Evolutionary conservation across 2,329 filamentous ascomycete genomes (phyloP).

Genomic region (Pseudovirgaria hyperparasitica): DNA sequence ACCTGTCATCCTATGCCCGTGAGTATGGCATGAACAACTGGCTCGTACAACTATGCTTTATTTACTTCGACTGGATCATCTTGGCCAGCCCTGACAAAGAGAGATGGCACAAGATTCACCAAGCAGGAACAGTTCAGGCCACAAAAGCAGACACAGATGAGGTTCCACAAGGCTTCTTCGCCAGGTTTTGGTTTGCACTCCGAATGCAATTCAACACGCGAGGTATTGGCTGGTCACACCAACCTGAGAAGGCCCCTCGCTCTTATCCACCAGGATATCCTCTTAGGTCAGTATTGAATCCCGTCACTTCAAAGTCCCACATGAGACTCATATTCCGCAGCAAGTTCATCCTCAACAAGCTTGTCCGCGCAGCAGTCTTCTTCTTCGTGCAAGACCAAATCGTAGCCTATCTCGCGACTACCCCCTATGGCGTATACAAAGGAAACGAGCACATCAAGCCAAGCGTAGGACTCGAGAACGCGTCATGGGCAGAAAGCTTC

Average conservation of each 20-base stretch:
- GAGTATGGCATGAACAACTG: constrained; percentile 8
- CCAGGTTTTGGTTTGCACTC: constrained; percentile 12
- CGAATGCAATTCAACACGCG: constrained; percentile 9
- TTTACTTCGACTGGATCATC: constrained; percentile 12
- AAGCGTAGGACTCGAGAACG: not conserved
- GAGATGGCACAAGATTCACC: constrained; percentile 11
- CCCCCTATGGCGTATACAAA: constrained; percentile 12
- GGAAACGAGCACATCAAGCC: constrained; percentile 8
- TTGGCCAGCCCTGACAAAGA: constrained; percentile 13
- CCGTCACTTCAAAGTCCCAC: not conserved
- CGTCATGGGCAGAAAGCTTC: constrained; percentile 8
- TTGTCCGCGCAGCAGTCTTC: constrained; percentile 5
- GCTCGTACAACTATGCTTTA: constrained; percentile 2
- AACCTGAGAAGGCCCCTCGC: constrained; percentile 15
- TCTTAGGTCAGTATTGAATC: constrained; percentile 8
- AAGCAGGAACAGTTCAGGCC: constrained; percentile 1
- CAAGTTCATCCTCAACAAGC: constrained; percentile 12
- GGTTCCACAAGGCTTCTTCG: constrained; percentile 5
- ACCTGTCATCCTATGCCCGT: constrained; percentile 3
- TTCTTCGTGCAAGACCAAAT: constrained; percentile 9
- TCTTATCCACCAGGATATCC: constrained; percentile 11
- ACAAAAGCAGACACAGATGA: constrained; percentile 1
- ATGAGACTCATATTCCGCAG: constrained; percentile 4
- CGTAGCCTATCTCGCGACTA: constrained; percentile 9
- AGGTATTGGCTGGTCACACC: constrained; percentile 14